A percentile compares a stretch with the other conserved stretches of the same genome.
These are phyloP conservation scores for Tolypocladium endophyticum DNA, from an alignment of 2,329 filamentous ascomycete genomes.

Conservation along the genomic window DNA sequence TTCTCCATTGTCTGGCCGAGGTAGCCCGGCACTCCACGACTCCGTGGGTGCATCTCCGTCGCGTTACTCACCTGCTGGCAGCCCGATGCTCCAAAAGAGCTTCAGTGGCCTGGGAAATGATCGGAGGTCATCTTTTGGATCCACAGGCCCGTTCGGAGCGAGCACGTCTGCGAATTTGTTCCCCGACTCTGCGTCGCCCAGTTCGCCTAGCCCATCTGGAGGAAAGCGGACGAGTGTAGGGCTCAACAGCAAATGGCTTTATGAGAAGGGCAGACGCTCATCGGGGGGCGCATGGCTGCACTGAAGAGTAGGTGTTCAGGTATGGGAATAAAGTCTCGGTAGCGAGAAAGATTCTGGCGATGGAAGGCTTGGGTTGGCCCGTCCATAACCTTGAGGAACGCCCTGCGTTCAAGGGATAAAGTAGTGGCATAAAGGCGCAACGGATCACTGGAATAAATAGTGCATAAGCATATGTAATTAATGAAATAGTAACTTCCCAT, in stretches of 20 bases:
- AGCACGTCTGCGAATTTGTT: conserved; percentile 38
- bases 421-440: not conserved
- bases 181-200: conserved; percentile 35
- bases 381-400: not conserved
- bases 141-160: conserved; percentile 39
- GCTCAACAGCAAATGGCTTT: conserved; percentile 90
- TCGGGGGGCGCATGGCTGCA: conserved; percentile 32
- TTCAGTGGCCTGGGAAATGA: conserved; percentile 40
- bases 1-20: conserved; percentile 48
- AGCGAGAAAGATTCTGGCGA: not conserved
- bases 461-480: not conserved
- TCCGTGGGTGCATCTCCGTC: conserved; percentile 28
- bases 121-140: conserved; percentile 52
- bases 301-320: conserved; percentile 7
- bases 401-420: not conserved
- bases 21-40: conserved; percentile 32
- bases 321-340: not conserved
- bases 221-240: conserved; percentile 64
- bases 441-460: not conserved
- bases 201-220: conserved; percentile 56
- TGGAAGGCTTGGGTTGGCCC: not conserved
- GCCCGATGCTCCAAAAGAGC: conserved; percentile 58
- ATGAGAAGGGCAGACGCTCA: conserved; percentile 64
- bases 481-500: not conserved
- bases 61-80: conserved; percentile 33